Evolutionary conservation across 2,329 filamentous ascomycete species (phyloP).

Genomic region (Hypoxylon rubiginosum): DNA sequence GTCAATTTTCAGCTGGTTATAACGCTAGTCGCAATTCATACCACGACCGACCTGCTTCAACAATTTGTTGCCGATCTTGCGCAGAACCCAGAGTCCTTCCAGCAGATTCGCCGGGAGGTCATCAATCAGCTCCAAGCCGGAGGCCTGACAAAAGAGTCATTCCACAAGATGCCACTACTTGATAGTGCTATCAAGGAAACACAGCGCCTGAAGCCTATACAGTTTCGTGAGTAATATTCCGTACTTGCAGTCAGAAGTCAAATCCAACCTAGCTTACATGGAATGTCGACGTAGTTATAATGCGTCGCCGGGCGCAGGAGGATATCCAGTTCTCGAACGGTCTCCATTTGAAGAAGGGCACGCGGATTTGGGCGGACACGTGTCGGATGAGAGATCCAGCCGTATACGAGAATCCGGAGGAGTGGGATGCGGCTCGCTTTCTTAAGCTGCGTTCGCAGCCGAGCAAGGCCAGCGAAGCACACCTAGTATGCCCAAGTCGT

Average conservation of each 20-base stretch:
- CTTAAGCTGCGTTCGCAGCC: conserved; percentile 39
- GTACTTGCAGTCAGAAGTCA: background rate
- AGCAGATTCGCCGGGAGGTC: conserved; percentile 61
- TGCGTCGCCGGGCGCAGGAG: conserved; percentile 38
- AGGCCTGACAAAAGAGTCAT: conserved; percentile 45
- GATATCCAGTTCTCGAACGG: conserved; percentile 43
- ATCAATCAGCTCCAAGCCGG: conserved; percentile 39
- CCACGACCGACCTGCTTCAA: conserved; percentile 52
- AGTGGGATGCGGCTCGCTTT: conserved; percentile 45
- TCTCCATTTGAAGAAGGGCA: conserved; percentile 41
- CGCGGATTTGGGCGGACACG: conserved; percentile 42
- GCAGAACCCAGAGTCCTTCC: conserved; percentile 56
- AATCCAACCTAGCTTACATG: background rate
- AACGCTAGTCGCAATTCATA: conserved; percentile 54
- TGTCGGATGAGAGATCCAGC: conserved; percentile 43
- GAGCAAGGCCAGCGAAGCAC: conserved; percentile 43
- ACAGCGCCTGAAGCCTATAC: conserved; percentile 49
- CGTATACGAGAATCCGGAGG: conserved; percentile 43
- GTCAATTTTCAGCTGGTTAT: conserved; percentile 35
- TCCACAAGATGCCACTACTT: conserved; percentile 52
- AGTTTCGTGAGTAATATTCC: conserved; percentile 43
- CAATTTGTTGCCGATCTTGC: conserved; percentile 58
- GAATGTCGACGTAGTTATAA: conserved; percentile 32
- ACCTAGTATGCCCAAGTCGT: conserved; percentile 50
- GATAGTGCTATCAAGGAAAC: conserved; percentile 57